These are phyloP conservation scores for Vigna reflexopilosa DNA, from an alignment of 306 rosid genomes.

Conservation along the genomic window DNA sequence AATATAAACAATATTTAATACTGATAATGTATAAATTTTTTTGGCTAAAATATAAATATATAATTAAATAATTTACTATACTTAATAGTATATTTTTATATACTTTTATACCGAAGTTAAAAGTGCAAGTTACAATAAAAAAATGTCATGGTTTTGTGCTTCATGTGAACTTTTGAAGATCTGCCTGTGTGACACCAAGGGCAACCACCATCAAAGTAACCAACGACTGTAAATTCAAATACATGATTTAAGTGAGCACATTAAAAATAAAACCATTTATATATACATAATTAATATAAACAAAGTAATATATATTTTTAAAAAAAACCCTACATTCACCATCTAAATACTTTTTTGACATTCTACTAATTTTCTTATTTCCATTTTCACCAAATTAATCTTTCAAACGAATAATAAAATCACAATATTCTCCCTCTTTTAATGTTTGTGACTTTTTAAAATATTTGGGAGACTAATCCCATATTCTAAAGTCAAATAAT, in stretches of 20 bases:
- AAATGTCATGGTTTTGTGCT: background rate
- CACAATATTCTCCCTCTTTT: background rate
- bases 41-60: too few relatives aligned
- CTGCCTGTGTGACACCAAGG: constrained; percentile 54
- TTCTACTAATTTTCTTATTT: background rate
- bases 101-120: too few relatives aligned
- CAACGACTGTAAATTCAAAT: constrained; percentile 60
- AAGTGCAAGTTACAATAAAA: too few relatives aligned
- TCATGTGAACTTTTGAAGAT: constrained; percentile 37
- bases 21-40: too few relatives aligned
- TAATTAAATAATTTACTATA: too few relatives aligned
- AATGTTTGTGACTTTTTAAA: background rate
- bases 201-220: constrained; percentile 59
- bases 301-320: background rate
- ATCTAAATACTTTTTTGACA: background rate
- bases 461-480: background rate
- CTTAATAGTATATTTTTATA: too few relatives aligned
- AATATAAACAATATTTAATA: too few relatives aligned
- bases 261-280: background rate
- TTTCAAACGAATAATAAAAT: background rate
- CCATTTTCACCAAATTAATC: background rate
- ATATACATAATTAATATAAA: background rate
- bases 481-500: too few relatives aligned
- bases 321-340: background rate
- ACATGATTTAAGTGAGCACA: constrained; percentile 38